Conservation (phyloP, 805 yeast species). For the Lipomyces anomalus region DNA sequence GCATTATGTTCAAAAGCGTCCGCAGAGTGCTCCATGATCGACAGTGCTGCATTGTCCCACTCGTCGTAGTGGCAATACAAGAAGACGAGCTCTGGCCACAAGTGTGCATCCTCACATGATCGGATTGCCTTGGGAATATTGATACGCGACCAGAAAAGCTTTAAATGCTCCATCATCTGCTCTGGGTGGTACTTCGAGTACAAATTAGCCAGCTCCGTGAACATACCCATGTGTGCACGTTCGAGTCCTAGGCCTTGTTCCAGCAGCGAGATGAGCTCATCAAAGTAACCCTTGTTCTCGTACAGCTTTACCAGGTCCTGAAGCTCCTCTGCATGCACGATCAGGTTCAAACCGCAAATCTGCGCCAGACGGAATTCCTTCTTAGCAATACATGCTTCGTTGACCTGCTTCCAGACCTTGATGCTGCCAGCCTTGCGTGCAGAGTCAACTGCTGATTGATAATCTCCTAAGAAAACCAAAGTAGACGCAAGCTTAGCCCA, state of each 20-base stretch:
- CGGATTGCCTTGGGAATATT: constrained; percentile 95
- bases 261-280: constrained; percentile 82
- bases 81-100: constrained; percentile 95
- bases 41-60: constrained; percentile 96
- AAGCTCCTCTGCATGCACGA: constrained; percentile 95
- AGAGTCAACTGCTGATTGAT: constrained; percentile 96
- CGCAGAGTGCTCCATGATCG: constrained; percentile 92
- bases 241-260: constrained; percentile 95
- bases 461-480: constrained; percentile 82
- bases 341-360: constrained; percentile 95
- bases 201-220: constrained; percentile 87
- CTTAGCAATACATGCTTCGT: constrained; percentile 91
- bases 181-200: constrained; percentile 88
- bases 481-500: constrained; percentile 97
- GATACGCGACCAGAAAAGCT: constrained; percentile 95
- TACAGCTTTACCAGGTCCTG: constrained; percentile 82
- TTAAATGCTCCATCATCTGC: constrained; percentile 91
- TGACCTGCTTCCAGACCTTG: constrained; percentile 95
- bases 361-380: constrained; percentile 95
- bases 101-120: constrained; percentile 87
- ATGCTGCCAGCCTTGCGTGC: constrained; percentile 96
- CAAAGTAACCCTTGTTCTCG: constrained; percentile 85
- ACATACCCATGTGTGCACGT: constrained; percentile 99
- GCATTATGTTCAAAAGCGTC: constrained; percentile 89
- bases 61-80: constrained; percentile 97